phyloP scores from a whole-genome alignment of 1,284 basidiomycete species.

The Rhizoctonia solani region DNA sequence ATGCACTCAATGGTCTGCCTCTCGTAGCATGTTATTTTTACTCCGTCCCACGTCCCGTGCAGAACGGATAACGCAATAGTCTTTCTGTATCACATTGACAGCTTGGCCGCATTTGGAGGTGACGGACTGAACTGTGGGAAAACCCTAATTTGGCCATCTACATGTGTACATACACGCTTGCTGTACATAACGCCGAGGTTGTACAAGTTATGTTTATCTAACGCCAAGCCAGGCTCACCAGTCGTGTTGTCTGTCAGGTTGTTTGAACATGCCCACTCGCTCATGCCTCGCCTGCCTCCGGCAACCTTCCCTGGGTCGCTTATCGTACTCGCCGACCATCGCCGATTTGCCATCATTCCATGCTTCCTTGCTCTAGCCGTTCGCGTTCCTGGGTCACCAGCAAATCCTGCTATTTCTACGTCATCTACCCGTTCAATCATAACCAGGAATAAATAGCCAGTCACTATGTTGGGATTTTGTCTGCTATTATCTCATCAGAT shows the following conservation, averaged over 20 bases:
- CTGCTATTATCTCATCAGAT: too few species aligned
- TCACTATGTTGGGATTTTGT: too few species aligned
- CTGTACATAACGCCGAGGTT: too few species aligned
- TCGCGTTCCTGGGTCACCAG: background rate
- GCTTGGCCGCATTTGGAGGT: background rate
- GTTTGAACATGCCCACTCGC: too few species aligned
- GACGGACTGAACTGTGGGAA: background rate
- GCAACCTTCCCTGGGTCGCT: too few species aligned
- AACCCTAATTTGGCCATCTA: too few species aligned
- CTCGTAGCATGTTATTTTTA: background rate
- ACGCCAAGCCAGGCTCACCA: too few species aligned
- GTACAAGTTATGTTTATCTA: too few species aligned
- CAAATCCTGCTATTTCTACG: background rate
- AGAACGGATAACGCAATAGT: background rate
- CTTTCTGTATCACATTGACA: background rate
- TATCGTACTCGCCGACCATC: constrained; percentile 31
- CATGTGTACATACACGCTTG: background rate
- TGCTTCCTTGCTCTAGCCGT: background rate
- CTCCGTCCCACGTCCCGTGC: background rate
- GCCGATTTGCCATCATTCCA: constrained; percentile 4
- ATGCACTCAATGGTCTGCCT: background rate
- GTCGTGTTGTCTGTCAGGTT: too few species aligned
- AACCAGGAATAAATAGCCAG: too few species aligned
- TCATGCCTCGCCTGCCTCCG: background rate
- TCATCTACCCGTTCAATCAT: background rate